phyloP scores from a whole-genome alignment of 2,329 filamentous ascomycete genomes.

The Ceratocystis colombiana region DNA sequence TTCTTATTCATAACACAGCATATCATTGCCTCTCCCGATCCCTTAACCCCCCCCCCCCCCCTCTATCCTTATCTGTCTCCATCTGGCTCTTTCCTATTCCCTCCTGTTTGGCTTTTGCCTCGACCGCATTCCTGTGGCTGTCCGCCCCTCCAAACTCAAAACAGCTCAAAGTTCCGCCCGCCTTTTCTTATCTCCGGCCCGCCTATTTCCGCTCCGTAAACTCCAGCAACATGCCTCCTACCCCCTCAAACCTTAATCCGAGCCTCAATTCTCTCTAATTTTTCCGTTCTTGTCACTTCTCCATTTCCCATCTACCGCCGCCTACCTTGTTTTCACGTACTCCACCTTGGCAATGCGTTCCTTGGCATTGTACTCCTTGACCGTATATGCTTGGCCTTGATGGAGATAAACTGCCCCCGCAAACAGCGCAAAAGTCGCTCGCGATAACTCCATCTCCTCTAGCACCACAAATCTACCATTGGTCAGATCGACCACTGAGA shows the following conservation, averaged over 20 bases:
- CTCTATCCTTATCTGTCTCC: not conserved
- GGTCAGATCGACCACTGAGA: constrained; percentile 83
- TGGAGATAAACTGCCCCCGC: constrained; percentile 96
- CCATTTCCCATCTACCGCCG: not conserved
- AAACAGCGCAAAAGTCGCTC: constrained; percentile 93
- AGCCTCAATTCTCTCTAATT: not conserved
- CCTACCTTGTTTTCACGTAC: constrained; percentile 48
- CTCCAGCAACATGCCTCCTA: not conserved
- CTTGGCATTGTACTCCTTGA: constrained; percentile 77
- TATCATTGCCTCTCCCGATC: constrained; percentile 6
- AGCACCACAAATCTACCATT: constrained; percentile 73
- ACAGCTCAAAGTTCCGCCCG: not conserved
- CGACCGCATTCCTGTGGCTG: not conserved
- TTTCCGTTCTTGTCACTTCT: not conserved
- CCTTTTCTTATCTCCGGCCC: not conserved
- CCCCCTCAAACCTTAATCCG: not conserved
- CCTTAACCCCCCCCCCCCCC: not conserved
- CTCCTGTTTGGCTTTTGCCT: not conserved
- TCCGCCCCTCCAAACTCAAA: not conserved
- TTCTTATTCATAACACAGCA: not conserved
- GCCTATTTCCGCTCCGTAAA: not conserved
- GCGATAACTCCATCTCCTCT: constrained; percentile 89
- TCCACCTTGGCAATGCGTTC: constrained; percentile 77
- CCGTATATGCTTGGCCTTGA: constrained; percentile 85
- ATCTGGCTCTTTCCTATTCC: no score